Evolutionary conservation across 2,329 filamentous ascomycete genomes (phyloP).

Genomic region (Fusarium oligoseptatum): DNA sequence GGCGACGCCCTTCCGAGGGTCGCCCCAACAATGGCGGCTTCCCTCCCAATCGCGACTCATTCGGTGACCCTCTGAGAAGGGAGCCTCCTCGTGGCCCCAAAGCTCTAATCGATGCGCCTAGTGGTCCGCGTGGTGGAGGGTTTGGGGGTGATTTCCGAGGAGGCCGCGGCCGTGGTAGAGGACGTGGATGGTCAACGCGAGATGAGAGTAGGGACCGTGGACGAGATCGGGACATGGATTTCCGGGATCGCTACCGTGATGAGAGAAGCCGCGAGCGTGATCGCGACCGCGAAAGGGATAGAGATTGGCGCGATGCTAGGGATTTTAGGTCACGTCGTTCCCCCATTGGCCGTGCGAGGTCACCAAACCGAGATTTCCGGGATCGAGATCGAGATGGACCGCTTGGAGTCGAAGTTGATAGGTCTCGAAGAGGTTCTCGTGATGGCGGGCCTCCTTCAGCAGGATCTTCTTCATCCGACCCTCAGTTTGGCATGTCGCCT

Average conservation of each 20-base stretch:
- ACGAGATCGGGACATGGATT: constrained; percentile 72
- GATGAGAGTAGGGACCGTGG: constrained; percentile 73
- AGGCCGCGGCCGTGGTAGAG: constrained; percentile 65
- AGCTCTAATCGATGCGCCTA: constrained; percentile 78
- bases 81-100: constrained; percentile 88
- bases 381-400: constrained; percentile 70
- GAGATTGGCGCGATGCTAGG: constrained; percentile 58
- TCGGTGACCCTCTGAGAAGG: constrained; percentile 68
- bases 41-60: constrained; percentile 69
- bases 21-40: constrained; percentile 71
- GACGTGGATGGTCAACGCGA: constrained; percentile 67
- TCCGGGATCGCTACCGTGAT: constrained; percentile 70
- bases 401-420: constrained; percentile 74
- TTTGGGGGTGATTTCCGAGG: constrained; percentile 75
- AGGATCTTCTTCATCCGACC: constrained; percentile 78
- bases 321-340: constrained; percentile 66
- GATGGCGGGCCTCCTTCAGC: constrained; percentile 78
- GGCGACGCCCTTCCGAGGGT: constrained; percentile 75
- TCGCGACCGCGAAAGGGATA: constrained; percentile 67
- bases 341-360: constrained; percentile 70
- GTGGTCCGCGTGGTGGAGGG: constrained; percentile 75
- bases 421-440: constrained; percentile 76
- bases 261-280: constrained; percentile 72
- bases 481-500: constrained; percentile 66
- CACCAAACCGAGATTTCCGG: constrained; percentile 76